Evolutionary conservation across 495 filamentous ascomycete species (phyloP), one percentile per base, ranked within the genome.

Genomic region (Talaromyces thailandensis): DNA sequence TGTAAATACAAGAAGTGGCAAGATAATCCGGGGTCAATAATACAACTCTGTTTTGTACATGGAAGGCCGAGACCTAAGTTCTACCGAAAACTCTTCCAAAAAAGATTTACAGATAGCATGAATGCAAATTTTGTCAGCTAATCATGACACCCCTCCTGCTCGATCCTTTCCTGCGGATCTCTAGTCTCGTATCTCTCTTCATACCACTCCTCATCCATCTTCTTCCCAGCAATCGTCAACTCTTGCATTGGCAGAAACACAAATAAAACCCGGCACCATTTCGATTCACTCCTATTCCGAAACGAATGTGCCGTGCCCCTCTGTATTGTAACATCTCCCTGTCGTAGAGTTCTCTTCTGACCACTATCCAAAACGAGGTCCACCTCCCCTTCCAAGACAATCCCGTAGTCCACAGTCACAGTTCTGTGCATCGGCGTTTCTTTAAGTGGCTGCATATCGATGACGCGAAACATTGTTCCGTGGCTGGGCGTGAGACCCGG

Each of bases 301-400:
- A 84, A 90, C 5, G 81, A 79, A 72, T 93, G 90, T 67, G 71
- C 75, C 21, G 76, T 78, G 45, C 82, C 81, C 62, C 87, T 80
- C 43, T 91, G 82, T 65, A 89, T 73, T 61, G 88, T 87, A 14
- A 88, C 84, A 69, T 92, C 88, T 24, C 86, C 84, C 51, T 87
- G 87, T 65, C 86, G 81, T 71, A 91, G 72, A 4, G 71, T 64
- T 57, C 75, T 70, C 58, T 65, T 71, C 0, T 75, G 69, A 14
- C 76, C 79, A 0, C 84, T 82, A 72, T 90, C 86, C 31, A 75
- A 83, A 78, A 88, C 86, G 66, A 91, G 87, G 71, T 93, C 89
- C 59, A 91, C 88, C 64, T 82, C 73, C 0, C 89, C 89, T 67
- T 92, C 88, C 82, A 65, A 71, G 65, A 68, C 55, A 6, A 89